Evolutionary conservation across 257 asterid genomes (phyloP).

Genomic region (Voacanga thouarsii): DNA sequence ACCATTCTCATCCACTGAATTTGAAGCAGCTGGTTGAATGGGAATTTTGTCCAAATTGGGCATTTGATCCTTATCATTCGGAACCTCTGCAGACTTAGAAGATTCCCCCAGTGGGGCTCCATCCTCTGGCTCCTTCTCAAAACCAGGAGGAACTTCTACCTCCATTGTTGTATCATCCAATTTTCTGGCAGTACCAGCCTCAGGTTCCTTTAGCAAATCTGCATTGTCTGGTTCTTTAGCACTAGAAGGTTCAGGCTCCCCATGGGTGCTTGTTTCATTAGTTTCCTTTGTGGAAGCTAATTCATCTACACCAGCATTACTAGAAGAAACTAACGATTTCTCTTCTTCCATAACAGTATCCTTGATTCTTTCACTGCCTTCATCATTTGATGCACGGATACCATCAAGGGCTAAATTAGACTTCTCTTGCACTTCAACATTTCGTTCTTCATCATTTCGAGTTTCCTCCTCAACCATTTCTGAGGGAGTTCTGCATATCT

Average conservation of each 20-base stretch:
- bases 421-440: slow-evolving; percentile 40
- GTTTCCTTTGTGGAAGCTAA: slow-evolving; percentile 38
- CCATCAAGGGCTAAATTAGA: slow-evolving; percentile 22
- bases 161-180: slow-evolving; percentile 41
- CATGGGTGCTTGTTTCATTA: slow-evolving; percentile 26
- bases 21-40: slow-evolving; percentile 33
- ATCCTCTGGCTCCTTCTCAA: slow-evolving; percentile 52
- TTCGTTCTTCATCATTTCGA: slow-evolving; percentile 32
- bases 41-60: slow-evolving; percentile 43
- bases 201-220: slow-evolving; percentile 35
- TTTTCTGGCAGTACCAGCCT: slow-evolving; percentile 36
- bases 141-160: slow-evolving; percentile 44
- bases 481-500: slow-evolving; percentile 53
- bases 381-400: neutral
- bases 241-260: slow-evolving; percentile 32
- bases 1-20: slow-evolving; percentile 37
- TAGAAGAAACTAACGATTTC: slow-evolving; percentile 33
- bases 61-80: slow-evolving; percentile 48
- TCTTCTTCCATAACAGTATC: slow-evolving; percentile 40
- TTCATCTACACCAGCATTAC: slow-evolving; percentile 31
- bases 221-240: slow-evolving; percentile 37
- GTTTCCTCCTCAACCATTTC: slow-evolving; percentile 41
- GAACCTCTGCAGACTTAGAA: slow-evolving; percentile 41
- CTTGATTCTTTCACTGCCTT: slow-evolving; percentile 13
- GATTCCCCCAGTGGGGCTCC: slow-evolving; percentile 33